Conservation (phyloP, 2,329 filamentous ascomycete genomes). For the Colletotrichum sojae region DNA sequence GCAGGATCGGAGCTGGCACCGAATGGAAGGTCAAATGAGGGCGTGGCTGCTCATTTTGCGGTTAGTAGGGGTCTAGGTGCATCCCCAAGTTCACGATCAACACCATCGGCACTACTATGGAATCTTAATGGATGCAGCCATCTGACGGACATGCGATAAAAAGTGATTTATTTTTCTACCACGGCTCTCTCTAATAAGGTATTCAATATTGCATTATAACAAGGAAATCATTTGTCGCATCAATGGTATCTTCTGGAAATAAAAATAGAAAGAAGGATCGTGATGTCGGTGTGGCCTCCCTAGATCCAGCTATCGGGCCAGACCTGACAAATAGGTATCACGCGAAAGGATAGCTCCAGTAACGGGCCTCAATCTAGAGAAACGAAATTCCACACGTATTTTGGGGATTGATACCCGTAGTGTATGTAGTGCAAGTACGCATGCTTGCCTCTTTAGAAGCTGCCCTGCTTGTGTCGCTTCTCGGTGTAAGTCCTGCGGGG, state of each 20-base stretch:
- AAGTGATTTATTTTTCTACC: neutral
- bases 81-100: neutral
- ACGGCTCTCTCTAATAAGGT: neutral
- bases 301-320: constrained; percentile 23
- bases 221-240: constrained; percentile 1
- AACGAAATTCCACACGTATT: neutral
- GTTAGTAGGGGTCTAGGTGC: no score
- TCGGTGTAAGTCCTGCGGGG: constrained; percentile 43
- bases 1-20: constrained; percentile 12
- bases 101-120: neutral
- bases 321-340: constrained; percentile 5
- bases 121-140: no score
- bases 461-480: constrained; percentile 46
- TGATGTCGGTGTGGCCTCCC: constrained; percentile 5
- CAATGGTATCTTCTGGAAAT: constrained; percentile 31
- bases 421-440: no score
- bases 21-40: neutral
- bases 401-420: neutral
- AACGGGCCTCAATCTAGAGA: constrained; percentile 13
- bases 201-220: neutral
- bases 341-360: constrained; percentile 6
- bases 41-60: no score
- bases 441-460: constrained; percentile 38
- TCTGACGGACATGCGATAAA: neutral
- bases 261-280: constrained; percentile 20